Percentiles rank a stretch among this genome's conserved stretches.
These are phyloP conservation scores for Dalbergia cultrata DNA, from an alignment of 306 rosid genomes.

Conservation along the genomic window DNA sequence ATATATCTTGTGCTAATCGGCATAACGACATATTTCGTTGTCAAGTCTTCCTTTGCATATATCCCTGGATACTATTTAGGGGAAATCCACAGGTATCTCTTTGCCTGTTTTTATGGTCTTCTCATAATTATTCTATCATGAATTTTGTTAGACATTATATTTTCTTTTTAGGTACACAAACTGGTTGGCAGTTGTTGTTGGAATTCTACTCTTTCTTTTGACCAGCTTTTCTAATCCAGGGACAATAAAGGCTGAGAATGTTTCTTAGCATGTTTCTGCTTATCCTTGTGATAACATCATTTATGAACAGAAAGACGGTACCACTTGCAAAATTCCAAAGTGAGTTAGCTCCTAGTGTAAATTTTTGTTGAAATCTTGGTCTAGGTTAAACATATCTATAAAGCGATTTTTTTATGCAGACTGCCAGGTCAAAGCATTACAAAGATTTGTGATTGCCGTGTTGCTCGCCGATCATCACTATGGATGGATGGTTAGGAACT, in stretches of 20 bases:
- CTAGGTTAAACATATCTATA: conserved; percentile 6
- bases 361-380: conserved; percentile 23
- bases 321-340: conserved; percentile 94
- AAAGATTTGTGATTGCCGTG: conserved; percentile 91
- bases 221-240: conserved; percentile 98
- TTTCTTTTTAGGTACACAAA: conserved; percentile 76
- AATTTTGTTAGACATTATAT: conserved; percentile 46
- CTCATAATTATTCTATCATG: conserved; percentile 43
- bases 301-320: conserved; percentile 81
- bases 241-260: conserved; percentile 73
- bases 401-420: conserved; percentile 56
- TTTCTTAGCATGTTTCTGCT: conserved; percentile 75
- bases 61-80: conserved; percentile 91
- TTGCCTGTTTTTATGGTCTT: conserved; percentile 6
- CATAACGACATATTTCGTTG: conserved; percentile 66
- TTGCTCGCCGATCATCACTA: conserved; percentile 96
- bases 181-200: conserved; percentile 75
- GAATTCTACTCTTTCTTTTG: conserved; percentile 84
- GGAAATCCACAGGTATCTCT: conserved; percentile 76
- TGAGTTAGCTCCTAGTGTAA: conserved; percentile 52
- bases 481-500: conserved; percentile 91
- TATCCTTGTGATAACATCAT: conserved; percentile 89
- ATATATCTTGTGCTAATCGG: conserved; percentile 75
- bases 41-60: conserved; percentile 66
- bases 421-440: conserved; percentile 99